Base-by-base conservation (phyloP, 108 stramenopile species). In the Pseudonitzschia multiseries region DNA sequence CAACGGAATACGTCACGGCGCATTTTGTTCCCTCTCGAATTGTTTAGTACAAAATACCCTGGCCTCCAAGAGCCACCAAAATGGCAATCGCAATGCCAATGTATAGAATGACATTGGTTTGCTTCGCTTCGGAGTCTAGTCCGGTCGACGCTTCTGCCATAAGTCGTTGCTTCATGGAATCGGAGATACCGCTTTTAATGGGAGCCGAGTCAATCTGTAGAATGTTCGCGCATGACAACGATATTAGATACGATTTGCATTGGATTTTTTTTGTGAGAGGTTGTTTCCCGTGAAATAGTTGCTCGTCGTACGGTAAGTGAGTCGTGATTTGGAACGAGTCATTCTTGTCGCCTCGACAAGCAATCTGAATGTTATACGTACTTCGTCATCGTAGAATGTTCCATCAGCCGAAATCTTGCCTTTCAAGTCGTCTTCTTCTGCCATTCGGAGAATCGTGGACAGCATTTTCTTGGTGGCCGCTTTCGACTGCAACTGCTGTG, bases 81-180 rank as follows among this genome's bases (percentile, higher is more conserved):
- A 87, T 62, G 15, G 77, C 89, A n/a, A 93, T 84, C 14, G 41
- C 89, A 24, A 79, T 56, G 8, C 79, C 79, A 69, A 93, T 84
- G 72, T 93, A 93, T 44, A 93, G 68, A 68, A 93, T 81, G 10
- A 89, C 87, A 75, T 93, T 93, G 48, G 85, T 79, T 60, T 90
- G 88, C 52, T 81, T 79, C 71, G 77, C 13, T 5, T 93, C 75
- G 42, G 86, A 80, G 75, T 93, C 89, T 54, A 93, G 68, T 12
- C 92, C 92, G 14, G 85, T 79, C 2, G 84, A 82, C 10, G 92
- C 92, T 78, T 93, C 92, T 24, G 77, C 71, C 76, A 76, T 83
- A 43, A 93, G 74, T 53, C 88, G 72, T 26, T 80, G 84, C 40
- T 78, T 79, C 92, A 93, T 93, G 8, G 81, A 66, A 70, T 83